Percentiles rank a stretch among this genome's conserved stretches.
Conservation (phyloP, 179 eudicot genomes). For the Beta lomatogona region DNA sequence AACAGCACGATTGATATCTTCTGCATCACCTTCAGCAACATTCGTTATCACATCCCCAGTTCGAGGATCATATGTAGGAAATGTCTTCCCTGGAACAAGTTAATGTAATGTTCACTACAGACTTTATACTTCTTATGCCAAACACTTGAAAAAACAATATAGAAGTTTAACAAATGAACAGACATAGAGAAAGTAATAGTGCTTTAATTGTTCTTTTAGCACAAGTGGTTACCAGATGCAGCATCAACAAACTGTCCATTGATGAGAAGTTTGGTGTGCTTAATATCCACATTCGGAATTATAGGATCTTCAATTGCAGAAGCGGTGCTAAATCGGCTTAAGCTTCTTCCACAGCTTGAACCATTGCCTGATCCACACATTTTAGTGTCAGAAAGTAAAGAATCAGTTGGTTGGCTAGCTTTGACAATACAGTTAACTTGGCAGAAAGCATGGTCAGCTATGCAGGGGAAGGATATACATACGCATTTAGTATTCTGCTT, state of each 20-base stretch:
- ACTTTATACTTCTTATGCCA: too few relatives aligned
- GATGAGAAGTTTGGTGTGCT: slow-evolving; percentile 76
- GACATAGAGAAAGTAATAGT: background rate
- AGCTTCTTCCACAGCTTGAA: slow-evolving; percentile 37
- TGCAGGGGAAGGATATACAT: background rate
- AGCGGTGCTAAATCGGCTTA: slow-evolving; percentile 56
- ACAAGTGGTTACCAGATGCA: slow-evolving; percentile 67
- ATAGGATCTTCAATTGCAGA: slow-evolving; percentile 64
- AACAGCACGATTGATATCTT: slow-evolving; percentile 87
- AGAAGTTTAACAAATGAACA: background rate
- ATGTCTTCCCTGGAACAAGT: slow-evolving; percentile 69
- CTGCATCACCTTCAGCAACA: slow-evolving; percentile 78
- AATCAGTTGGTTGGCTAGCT: background rate
- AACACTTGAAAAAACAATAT: background rate
- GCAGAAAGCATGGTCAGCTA: background rate
- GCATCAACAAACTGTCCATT: slow-evolving; percentile 89
- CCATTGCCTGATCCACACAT: slow-evolving; percentile 43
- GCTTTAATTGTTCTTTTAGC: background rate
- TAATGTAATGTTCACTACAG: background rate
- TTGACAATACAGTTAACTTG: background rate
- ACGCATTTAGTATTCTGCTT: background rate
- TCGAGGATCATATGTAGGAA: slow-evolving; percentile 82
- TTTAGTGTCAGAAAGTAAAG: background rate
- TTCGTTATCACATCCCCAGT: slow-evolving; percentile 81
- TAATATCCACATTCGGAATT: slow-evolving; percentile 62